phyloP scores from a whole-genome alignment of 768 basidiomycete genomes.

The Fomitopsis pulvina region DNA sequence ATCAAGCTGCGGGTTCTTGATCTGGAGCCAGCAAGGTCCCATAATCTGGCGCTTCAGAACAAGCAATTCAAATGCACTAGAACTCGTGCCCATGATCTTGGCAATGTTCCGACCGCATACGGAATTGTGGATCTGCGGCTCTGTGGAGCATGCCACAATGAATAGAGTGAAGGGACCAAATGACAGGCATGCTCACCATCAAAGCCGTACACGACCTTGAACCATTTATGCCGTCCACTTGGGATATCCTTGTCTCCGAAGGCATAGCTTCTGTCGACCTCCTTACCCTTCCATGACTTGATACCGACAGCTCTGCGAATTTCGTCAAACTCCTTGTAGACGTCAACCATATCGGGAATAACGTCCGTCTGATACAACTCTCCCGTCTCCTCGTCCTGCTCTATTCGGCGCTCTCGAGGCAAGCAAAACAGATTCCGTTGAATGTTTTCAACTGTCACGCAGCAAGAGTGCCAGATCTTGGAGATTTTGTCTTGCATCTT shows the following conservation, averaged over 20 bases:
- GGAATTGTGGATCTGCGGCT: constrained; percentile 65
- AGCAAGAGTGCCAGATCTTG: constrained; percentile 73
- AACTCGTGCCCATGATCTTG: constrained; percentile 86
- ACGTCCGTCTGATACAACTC: constrained; percentile 68
- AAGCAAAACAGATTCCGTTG: constrained; percentile 89
- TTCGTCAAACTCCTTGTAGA: constrained; percentile 78
- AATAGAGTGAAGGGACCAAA: background rate
- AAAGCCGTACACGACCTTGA: constrained; percentile 92
- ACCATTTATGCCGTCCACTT: constrained; percentile 72
- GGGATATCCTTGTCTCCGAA: constrained; percentile 86
- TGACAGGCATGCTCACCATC: constrained; percentile 49
- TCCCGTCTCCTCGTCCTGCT: constrained; percentile 50
- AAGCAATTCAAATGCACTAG: constrained; percentile 87
- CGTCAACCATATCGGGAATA: constrained; percentile 61
- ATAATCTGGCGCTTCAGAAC: constrained; percentile 96
- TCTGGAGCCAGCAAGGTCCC: constrained; percentile 95
- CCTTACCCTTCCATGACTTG: constrained; percentile 68
- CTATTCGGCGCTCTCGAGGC: constrained; percentile 62
- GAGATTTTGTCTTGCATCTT: constrained; percentile 80
- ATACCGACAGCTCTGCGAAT: constrained; percentile 69
- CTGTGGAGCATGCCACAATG: constrained; percentile 28
- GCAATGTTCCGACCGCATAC: constrained; percentile 80
- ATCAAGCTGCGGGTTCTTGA: constrained; percentile 71
- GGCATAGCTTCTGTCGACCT: constrained; percentile 85
- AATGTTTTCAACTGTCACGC: constrained; percentile 77